Evolutionary conservation across 2,329 filamentous ascomycete genomes (phyloP), one percentile per base, ranked within the genome.

Genomic region (Colletotrichum musae): DNA sequence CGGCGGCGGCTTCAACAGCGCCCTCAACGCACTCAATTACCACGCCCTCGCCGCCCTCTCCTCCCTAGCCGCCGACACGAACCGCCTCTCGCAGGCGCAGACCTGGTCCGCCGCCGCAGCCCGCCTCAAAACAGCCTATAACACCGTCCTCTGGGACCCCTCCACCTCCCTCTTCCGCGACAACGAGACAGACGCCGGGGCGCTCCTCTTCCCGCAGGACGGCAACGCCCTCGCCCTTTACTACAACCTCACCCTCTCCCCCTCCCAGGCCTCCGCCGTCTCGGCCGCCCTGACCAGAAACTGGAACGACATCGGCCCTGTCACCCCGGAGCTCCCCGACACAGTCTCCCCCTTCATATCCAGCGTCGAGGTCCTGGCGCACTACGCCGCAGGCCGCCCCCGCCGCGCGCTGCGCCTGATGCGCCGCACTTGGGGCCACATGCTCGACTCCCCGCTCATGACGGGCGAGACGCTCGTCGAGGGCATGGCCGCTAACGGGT

Each of bases 181-280:
- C 73, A 87, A 87, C 70, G 82, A 83, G 50, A 75, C 77, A 6
- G 84, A 81, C 0, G 81, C 80, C 0, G 68, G 68, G 13, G 54
- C 59, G 15, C 65, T 64, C 5, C 79, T 89, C 1, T 78, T 82
- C 68, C 84, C 85, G 0, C 86, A 88, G 74, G 84, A 85, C 61
- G 84, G 83, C 16, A 86, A 86, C 71, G 81, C 81, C 70, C 81
- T 87, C 77, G 83, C 84, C 3, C 76, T 87, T 15, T 58, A 74
- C 36, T 79, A 73, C 67, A 72, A 72, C 52, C 72, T 76, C 51
- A 72, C 73, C 18, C 52, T 45, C 7, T 64, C 72, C 10, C 6
- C 58, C 5, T 43, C 63, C 10, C 72, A 73, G 43, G 62, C 70
- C n/a, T 59, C 66, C 7, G 6, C 68, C 43, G 47, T 78, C 58